Percentiles rank a stretch among this genome's conserved stretches.
Conservation (phyloP, 2,329 filamentous ascomycete genomes). For the Penicillium crustosum region DNA sequence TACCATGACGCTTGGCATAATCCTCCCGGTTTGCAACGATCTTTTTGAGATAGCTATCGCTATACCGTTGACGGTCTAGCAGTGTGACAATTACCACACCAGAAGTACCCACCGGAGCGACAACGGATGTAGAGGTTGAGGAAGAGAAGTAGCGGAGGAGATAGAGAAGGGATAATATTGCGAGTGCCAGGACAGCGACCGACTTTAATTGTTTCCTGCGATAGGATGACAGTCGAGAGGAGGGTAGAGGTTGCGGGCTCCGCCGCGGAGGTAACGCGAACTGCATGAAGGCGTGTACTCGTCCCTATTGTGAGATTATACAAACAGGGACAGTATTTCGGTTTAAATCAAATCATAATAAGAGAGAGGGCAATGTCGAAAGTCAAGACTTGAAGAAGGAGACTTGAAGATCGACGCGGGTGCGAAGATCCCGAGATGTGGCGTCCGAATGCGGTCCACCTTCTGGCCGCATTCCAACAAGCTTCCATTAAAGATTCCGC, state of each 20-base stretch:
- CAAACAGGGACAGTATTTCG: slow-evolving; percentile 1
- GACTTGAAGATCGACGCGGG: slow-evolving; percentile 8
- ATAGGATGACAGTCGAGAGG: slow-evolving; percentile 38
- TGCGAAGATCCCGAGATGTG: slow-evolving; percentile 9
- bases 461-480: slow-evolving; percentile 17
- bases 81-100: slow-evolving; percentile 79
- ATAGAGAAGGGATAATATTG: slow-evolving; percentile 60
- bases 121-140: slow-evolving; percentile 27
- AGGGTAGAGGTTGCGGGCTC: slow-evolving; percentile 69
- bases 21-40: slow-evolving; percentile 79
- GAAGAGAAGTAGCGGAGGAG: slow-evolving; percentile 52
- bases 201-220: slow-evolving; percentile 65
- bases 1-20: slow-evolving; percentile 87
- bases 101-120: slow-evolving; percentile 39
- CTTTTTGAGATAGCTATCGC: slow-evolving; percentile 66
- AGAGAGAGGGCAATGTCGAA: background rate
- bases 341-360: slow-evolving; percentile 12
- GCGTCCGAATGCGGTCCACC: slow-evolving; percentile 9
- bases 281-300: slow-evolving; percentile 62
- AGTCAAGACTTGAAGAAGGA: background rate
- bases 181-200: slow-evolving; percentile 56
- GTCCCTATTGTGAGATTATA: slow-evolving; percentile 24
- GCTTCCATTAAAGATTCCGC: background rate
- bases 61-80: slow-evolving; percentile 66
- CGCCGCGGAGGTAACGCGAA: slow-evolving; percentile 87